Conservation (phyloP, 768 basidiomycete species). For the Lentinula guzmanii region DNA sequence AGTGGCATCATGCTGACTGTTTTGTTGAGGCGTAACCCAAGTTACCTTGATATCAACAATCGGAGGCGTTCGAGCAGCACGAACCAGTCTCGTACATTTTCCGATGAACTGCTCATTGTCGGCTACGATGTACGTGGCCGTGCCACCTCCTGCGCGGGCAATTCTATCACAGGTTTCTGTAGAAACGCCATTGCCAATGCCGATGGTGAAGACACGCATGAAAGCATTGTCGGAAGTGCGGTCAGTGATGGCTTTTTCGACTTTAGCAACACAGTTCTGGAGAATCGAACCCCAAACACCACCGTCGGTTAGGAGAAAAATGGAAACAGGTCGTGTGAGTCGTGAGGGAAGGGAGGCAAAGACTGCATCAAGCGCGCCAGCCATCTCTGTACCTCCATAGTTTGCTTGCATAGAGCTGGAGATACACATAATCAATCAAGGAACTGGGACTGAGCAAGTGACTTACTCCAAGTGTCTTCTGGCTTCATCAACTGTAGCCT, state of each 20-base stretch:
- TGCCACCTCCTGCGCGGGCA: constrained; percentile 49
- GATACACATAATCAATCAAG: no score
- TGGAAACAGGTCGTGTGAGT: constrained; percentile 30
- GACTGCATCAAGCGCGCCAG: constrained; percentile 30
- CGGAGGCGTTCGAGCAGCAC: constrained; percentile 38
- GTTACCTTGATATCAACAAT: constrained; percentile 41
- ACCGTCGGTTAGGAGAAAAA: constrained; percentile 63
- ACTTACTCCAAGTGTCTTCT: background rate
- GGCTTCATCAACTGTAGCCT: constrained; percentile 19
- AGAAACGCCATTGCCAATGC: constrained; percentile 43
- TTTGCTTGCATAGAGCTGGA: constrained; percentile 20
- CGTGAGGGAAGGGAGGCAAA: constrained; percentile 23
- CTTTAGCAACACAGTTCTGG: background rate
- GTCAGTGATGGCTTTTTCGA: background rate
- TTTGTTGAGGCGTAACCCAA: constrained; percentile 28
- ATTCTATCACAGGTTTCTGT: constrained; percentile 46
- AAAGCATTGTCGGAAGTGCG: constrained; percentile 6
- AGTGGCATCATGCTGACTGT: background rate
- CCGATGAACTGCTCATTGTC: constrained; percentile 38
- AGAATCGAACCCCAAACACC: constrained; percentile 19
- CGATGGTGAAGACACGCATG: constrained; percentile 50
- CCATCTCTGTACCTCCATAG: constrained; percentile 47
- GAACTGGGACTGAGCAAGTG: background rate
- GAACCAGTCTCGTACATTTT: constrained; percentile 45
- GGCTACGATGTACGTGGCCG: constrained; percentile 34